Conservation (phyloP, 139 green algal species). For the Picochlorum sp. region DNA sequence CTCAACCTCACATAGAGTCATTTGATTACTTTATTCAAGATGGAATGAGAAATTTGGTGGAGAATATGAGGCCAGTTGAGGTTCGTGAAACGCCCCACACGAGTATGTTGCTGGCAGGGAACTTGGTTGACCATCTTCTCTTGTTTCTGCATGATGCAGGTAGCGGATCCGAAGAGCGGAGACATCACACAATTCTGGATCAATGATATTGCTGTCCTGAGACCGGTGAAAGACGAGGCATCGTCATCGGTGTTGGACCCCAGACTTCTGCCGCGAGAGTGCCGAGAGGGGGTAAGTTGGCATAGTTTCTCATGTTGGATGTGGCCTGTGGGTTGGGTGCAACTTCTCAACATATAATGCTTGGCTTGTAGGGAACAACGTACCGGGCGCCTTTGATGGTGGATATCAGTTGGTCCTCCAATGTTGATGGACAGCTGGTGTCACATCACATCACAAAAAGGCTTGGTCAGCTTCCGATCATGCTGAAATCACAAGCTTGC, state of each 20-base stretch:
- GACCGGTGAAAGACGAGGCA: conserved; percentile 47
- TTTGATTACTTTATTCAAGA: conserved; percentile 87
- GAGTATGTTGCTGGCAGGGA: neutral
- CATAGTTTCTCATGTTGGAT: too few relatives aligned
- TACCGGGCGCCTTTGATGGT: conserved; percentile 65
- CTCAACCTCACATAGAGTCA: conserved; percentile 73
- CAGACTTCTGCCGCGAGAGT: conserved; percentile 67
- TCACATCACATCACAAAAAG: conserved; percentile 18
- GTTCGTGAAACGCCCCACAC: conserved; percentile 31
- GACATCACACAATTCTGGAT: conserved; percentile 51
- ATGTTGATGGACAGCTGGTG: conserved; percentile 18
- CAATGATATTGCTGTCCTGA: conserved; percentile 40
- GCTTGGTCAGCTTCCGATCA: conserved; percentile 77
- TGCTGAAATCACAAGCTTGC: conserved; percentile 71
- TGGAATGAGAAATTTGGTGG: conserved; percentile 61
- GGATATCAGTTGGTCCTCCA: conserved; percentile 47
- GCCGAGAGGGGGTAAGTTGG: conserved; percentile 61
- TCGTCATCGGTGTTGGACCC: conserved; percentile 17
- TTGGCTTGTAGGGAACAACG: conserved; percentile 50
- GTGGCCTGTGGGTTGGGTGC: too few relatives aligned
- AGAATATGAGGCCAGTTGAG: conserved; percentile 63
- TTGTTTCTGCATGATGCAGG: neutral
- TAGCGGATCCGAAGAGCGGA: neutral
- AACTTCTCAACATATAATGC: neutral
- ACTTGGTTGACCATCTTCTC: neutral